A percentile compares a stretch with the other conserved stretches of the same genome.
Conservation (phyloP, 1,284 basidiomycete genomes). For the Anthracocystis setariae region DNA sequence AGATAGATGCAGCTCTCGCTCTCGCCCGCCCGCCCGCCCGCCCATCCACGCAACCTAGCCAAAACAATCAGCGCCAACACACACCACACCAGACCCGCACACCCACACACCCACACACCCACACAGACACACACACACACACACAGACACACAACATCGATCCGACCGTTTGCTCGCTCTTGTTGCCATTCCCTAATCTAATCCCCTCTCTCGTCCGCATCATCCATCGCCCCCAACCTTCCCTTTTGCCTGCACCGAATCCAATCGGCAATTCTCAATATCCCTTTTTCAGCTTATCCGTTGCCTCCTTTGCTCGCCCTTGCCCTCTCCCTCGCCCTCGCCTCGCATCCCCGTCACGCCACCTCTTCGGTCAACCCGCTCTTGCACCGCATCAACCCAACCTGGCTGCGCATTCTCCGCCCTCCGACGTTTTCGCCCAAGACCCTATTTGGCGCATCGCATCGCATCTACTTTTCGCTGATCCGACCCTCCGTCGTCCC, state of each 20-base stretch:
- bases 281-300: constrained; percentile 12
- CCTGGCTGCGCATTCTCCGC: constrained; percentile 5
- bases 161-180: constrained; percentile 16
- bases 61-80: too few species aligned
- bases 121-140: constrained; percentile 12
- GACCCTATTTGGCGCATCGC: constrained; percentile 1
- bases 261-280: constrained; percentile 9
- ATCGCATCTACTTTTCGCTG: not conserved
- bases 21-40: not conserved
- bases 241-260: constrained; percentile 5
- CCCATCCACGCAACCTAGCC: too few species aligned
- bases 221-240: not conserved
- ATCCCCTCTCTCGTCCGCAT: constrained; percentile 1
- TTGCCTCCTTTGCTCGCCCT: constrained; percentile 4
- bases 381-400: not conserved
- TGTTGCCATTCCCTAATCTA: not conserved
- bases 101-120: not conserved
- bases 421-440: constrained; percentile 5
- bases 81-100: constrained; percentile 4
- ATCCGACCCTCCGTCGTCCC: constrained; percentile 2
- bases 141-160: constrained; percentile 32
- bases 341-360: constrained; percentile 9
- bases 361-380: not conserved
- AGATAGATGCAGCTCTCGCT: constrained; percentile 18
- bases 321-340: constrained; percentile 2